Conservation (phyloP, 2,329 filamentous ascomycete species). For the Aplosporella prunicola region DNA sequence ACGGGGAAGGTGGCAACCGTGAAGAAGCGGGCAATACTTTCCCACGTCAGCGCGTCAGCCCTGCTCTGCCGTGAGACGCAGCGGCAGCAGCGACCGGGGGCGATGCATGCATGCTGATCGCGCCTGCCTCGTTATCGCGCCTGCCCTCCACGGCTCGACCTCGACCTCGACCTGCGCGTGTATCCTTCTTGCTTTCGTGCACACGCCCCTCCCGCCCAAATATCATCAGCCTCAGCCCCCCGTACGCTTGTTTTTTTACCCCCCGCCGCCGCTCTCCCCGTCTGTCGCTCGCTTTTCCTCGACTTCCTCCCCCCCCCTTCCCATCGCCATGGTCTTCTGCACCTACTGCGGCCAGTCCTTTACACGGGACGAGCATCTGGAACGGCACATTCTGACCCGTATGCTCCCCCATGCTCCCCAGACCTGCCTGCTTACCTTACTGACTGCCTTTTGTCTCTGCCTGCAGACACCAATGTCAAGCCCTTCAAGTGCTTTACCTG, state of each 20-base stretch:
- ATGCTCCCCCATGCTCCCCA: conserved; percentile 17
- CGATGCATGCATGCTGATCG: too few species aligned
- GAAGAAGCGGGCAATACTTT: too few species aligned
- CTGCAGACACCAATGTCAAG: conserved; percentile 44
- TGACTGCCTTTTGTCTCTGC: conserved; percentile 13
- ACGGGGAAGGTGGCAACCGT: too few species aligned
- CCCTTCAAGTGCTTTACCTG: conserved; percentile 47
- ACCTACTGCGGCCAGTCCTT: conserved; percentile 46
- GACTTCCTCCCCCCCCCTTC: too few species aligned
- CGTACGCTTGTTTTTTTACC: too few species aligned
- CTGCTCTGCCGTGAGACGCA: too few species aligned
- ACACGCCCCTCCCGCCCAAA: background rate
- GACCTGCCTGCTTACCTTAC: background rate
- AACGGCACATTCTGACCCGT: conserved; percentile 45
- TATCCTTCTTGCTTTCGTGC: background rate
- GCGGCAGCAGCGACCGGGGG: too few species aligned
- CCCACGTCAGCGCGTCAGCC: too few species aligned
- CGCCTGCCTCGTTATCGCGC: too few species aligned
- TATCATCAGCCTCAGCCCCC: background rate
- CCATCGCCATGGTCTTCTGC: conserved; percentile 41
- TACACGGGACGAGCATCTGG: conserved; percentile 44
- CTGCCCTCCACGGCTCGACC: too few species aligned
- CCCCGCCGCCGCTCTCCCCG: background rate
- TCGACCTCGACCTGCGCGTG: too few species aligned
- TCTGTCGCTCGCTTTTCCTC: too few species aligned